A percentile compares a stretch with the other conserved stretches of the same genome.
Conservation (phyloP, 257 asterid species). For the Solanum piurae region DNA sequence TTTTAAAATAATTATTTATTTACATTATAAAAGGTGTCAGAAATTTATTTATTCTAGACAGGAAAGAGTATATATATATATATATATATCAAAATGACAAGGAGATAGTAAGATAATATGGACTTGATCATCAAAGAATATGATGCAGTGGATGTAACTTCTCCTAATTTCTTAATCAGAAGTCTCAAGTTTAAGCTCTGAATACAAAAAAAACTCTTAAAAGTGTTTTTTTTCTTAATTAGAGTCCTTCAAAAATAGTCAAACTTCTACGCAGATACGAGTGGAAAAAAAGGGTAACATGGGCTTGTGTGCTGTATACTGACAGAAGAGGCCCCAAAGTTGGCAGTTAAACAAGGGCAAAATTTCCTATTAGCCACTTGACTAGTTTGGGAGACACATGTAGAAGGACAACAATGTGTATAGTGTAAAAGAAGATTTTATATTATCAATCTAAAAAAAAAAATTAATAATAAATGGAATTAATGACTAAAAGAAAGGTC, state of each 20-base stretch:
- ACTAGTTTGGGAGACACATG: neutral
- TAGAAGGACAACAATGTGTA: neutral
- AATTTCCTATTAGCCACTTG: neutral
- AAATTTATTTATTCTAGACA: too few relatives aligned
- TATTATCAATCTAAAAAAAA: neutral
- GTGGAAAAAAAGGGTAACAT: neutral
- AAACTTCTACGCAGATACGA: accelerated
- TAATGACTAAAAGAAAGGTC: neutral
- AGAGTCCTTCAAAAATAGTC: accelerated
- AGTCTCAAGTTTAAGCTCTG: accelerated
- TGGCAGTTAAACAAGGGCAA: neutral
- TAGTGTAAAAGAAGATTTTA: neutral
- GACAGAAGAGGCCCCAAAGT: neutral
- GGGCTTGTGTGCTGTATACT: neutral
- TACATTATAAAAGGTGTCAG: neutral
- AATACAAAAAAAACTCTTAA: too few relatives aligned
- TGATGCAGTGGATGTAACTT: too few relatives aligned
- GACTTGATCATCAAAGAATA: neutral
- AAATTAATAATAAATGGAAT: too few relatives aligned
- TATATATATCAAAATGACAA: neutral
- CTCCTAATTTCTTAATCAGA: too few relatives aligned
- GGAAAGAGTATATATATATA: neutral
- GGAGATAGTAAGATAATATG: neutral
- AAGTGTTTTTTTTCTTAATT: accelerated
- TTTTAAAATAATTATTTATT: too few relatives aligned